These are phyloP conservation scores for Paracamarosporium sp. DNA, from an alignment of 2,329 filamentous ascomycete genomes.

Conservation along the genomic window DNA sequence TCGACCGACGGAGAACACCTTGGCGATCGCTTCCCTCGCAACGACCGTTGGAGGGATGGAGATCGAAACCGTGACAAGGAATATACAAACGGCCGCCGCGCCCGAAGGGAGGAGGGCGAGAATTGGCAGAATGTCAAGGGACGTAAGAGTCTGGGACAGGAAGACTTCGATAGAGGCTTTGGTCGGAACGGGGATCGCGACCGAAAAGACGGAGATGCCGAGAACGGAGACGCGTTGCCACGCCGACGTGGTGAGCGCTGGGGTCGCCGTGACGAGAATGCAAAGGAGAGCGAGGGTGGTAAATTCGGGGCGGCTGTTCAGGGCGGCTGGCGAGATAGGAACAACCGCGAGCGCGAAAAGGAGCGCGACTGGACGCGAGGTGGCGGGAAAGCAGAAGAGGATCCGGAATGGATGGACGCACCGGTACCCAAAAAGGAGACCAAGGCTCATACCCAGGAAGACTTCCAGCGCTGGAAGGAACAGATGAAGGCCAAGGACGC, in stretches of 20 bases:
- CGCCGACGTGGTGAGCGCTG: constrained; percentile 75
- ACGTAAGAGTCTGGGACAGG: constrained; percentile 75
- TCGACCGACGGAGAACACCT: constrained; percentile 48
- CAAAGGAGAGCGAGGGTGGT: constrained; percentile 54
- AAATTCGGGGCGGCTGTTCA: constrained; percentile 44
- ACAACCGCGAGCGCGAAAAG: constrained; percentile 38
- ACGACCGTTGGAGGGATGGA: constrained; percentile 48
- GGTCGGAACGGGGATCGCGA: constrained; percentile 62
- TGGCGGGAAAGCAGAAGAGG: constrained; percentile 57
- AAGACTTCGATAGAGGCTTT: constrained; percentile 73
- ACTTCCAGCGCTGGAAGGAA: constrained; percentile 95
- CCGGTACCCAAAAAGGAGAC: constrained; percentile 70
- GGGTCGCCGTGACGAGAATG: constrained; percentile 66
- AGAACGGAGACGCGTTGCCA: constrained; percentile 56
- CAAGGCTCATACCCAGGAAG: constrained; percentile 80
- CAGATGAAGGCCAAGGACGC: constrained; percentile 75
- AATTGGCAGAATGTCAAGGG: constrained; percentile 78
- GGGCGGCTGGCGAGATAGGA: constrained; percentile 65
- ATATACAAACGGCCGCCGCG: constrained; percentile 47
- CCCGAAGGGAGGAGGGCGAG: constrained; percentile 64
- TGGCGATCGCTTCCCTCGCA: constrained; percentile 38
- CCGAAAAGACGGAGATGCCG: constrained; percentile 49
- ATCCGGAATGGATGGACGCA: constrained; percentile 88
- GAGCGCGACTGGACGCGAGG: constrained; percentile 63
- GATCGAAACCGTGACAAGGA: constrained; percentile 46